Conservation (phyloP, 2,329 filamentous ascomycete genomes). For the Aspergillaceae sp. region DNA sequence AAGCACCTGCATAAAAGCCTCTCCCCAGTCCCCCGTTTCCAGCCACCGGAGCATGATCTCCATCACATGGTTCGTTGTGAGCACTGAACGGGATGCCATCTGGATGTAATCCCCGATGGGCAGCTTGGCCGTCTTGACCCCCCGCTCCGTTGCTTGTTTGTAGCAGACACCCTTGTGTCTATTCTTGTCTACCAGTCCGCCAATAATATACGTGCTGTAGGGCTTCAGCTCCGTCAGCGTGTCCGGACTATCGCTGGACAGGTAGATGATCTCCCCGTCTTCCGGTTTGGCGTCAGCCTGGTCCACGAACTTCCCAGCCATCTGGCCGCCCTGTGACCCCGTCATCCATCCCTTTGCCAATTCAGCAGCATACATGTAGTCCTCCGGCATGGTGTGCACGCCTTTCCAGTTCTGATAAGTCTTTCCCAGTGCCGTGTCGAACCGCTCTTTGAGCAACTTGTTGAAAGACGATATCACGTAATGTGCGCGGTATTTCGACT, state of each 20-base stretch:
- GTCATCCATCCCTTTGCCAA: slow-evolving; percentile 62
- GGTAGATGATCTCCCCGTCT: slow-evolving; percentile 65
- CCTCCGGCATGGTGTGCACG: slow-evolving; percentile 61
- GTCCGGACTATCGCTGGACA: slow-evolving; percentile 83
- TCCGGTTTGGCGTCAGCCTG: slow-evolving; percentile 23
- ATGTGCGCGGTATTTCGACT: slow-evolving; percentile 58
- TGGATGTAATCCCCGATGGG: slow-evolving; percentile 94
- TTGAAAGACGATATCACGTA: slow-evolving; percentile 71
- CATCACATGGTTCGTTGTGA: slow-evolving; percentile 91
- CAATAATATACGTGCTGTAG: slow-evolving; percentile 85
- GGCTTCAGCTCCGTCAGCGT: slow-evolving; percentile 76
- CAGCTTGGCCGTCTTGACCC: slow-evolving; percentile 78
- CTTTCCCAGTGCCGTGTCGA: slow-evolving; percentile 63
- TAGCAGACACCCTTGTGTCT: slow-evolving; percentile 92
- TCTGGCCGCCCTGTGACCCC: slow-evolving; percentile 44
- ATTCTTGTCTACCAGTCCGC: slow-evolving; percentile 92
- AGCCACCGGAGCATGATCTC: slow-evolving; percentile 96
- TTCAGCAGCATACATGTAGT: slow-evolving; percentile 62
- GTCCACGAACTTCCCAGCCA: slow-evolving; percentile 52
- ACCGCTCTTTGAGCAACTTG: slow-evolving; percentile 64
- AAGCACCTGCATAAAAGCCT: slow-evolving; percentile 79
- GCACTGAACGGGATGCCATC: slow-evolving; percentile 75
- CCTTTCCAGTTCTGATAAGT: slow-evolving; percentile 74
- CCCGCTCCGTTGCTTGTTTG: slow-evolving; percentile 62
- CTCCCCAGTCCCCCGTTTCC: slow-evolving; percentile 81